Base-by-base conservation (phyloP, 768 basidiomycete species). In the Collybia mongolica region DNA sequence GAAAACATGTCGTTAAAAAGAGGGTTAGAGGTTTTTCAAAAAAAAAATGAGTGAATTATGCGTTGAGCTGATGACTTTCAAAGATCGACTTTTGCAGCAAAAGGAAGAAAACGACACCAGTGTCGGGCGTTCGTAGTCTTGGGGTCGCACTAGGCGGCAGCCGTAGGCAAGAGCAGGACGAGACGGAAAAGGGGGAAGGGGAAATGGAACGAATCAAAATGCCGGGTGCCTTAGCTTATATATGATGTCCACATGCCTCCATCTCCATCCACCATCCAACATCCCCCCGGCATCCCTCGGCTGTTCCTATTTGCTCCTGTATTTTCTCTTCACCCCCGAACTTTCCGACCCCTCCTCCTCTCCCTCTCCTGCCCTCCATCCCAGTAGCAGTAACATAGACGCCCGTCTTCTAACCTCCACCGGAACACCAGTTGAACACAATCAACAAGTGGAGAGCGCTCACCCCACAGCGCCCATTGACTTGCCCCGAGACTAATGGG, bases 41-140 rank as follows among this genome's bases (percentile, higher is more conserved):
- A 59, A 61, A 61, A 63, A 62, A 58, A 59, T 65, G 65, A 55
- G 62, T 60, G 32, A 32, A 32, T 32, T 46, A 53, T 60, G 65
- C 60, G 60, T 60, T 61, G 60, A 62, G 61, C 54, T 55, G 54
- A 52, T 56, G 40, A 56, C 59, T 62, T 62, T 57, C 56, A 58
- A 59, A 55, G 54, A 55, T 54, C 50, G 39, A 40, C 52, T 50
- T 49, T 39, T 49, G 55, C 55, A 61, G 59, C 62, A 66, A 64
- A 60, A 61, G 11, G 60, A 69, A 64, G 64, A 67, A 73, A 74
- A 72, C 67, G 76, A 79, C 77, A 76, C 77, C 76, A 74, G 77
- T 74, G 76, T 75, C 77, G 76, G 67, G 71, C 63, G 64, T 71
- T 67, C 63, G 69, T 65, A 70, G 68, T 66, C 70, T 66, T 60